Evolutionary conservation across 2,329 filamentous ascomycete species (phyloP).

Genomic region (Paracorniculantispora psalliotae): DNA sequence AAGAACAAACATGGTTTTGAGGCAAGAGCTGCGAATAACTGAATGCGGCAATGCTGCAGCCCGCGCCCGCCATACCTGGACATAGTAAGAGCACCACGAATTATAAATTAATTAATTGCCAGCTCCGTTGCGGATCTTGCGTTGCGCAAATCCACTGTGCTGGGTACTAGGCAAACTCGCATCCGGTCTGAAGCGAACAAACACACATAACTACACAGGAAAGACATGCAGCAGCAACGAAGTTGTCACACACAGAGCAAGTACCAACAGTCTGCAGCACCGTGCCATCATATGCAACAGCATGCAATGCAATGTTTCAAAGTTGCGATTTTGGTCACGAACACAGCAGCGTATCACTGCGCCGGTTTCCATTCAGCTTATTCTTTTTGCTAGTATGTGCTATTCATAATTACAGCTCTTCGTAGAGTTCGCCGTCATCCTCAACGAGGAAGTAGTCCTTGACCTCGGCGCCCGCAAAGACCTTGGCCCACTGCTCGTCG

Average conservation of each 20-base stretch:
- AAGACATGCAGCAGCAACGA: neutral
- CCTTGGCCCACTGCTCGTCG: slow-evolving; percentile 45
- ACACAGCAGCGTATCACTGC: neutral
- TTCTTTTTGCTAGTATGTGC: neutral
- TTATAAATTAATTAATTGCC: neutral
- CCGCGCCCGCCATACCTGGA: neutral
- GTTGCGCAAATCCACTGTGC: neutral
- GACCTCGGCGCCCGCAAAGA: slow-evolving; percentile 48
- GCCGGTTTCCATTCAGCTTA: neutral
- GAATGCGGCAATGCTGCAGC: neutral
- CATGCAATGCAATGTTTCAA: neutral
- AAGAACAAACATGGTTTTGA: slow-evolving; percentile 1
- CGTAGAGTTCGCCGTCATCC: neutral
- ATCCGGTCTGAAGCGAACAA: neutral
- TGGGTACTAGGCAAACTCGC: neutral
- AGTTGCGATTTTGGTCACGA: neutral
- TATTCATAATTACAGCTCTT: slow-evolving; percentile 9
- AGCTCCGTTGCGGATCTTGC: neutral
- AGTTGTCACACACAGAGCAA: neutral
- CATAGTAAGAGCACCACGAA: too few species aligned
- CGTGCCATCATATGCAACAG: neutral
- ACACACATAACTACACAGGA: neutral
- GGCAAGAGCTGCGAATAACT: slow-evolving; percentile 12
- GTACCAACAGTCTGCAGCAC: neutral
- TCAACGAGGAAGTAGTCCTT: slow-evolving; percentile 31